These are phyloP conservation scores for Drosera capensis DNA, from an alignment of 148 eudicot genomes.

Conservation along the genomic window DNA sequence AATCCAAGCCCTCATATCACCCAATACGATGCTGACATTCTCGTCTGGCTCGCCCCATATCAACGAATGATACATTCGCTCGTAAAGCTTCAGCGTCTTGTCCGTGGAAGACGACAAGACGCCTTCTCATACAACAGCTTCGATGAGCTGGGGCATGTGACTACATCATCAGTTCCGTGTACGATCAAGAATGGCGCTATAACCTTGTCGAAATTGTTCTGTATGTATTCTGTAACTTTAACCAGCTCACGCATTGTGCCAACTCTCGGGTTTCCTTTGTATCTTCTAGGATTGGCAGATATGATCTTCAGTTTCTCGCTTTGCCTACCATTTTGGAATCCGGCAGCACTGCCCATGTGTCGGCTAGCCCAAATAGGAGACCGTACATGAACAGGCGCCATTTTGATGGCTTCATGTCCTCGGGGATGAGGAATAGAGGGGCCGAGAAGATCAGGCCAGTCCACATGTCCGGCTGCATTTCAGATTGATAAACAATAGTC, in stretches of 20 bases:
- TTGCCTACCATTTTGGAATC: constrained; percentile 37
- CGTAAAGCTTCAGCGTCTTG: constrained; percentile 49
- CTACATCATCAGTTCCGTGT: constrained; percentile 51
- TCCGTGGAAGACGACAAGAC: constrained; percentile 42
- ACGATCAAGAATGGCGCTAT: constrained; percentile 36
- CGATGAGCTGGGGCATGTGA: constrained; percentile 40
- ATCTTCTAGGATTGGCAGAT: constrained; percentile 33
- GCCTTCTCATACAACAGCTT: constrained; percentile 54
- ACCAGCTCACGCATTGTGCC: constrained; percentile 43
- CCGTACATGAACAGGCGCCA: constrained; percentile 25
- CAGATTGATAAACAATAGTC: background rate
- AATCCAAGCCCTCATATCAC: constrained; percentile 65
- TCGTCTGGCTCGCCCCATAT: constrained; percentile 73
- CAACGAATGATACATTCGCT: constrained; percentile 58
- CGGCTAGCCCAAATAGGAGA: constrained; percentile 31
- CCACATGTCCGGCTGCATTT: constrained; percentile 21
- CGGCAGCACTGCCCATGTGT: constrained; percentile 44
- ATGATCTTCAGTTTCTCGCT: constrained; percentile 37
- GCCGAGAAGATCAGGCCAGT: constrained; percentile 57
- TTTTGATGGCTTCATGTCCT: constrained; percentile 52
- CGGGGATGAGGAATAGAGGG: constrained; percentile 51
- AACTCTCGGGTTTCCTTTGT: constrained; percentile 32
- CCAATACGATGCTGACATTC: constrained; percentile 35
- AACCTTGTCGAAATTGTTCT: constrained; percentile 44
- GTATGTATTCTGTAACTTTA: constrained; percentile 23